Evolutionary conservation across 352 stramenopile species (phyloP), one percentile per base, ranked within the genome.

Genomic region (Elongisporangium senticosum): DNA sequence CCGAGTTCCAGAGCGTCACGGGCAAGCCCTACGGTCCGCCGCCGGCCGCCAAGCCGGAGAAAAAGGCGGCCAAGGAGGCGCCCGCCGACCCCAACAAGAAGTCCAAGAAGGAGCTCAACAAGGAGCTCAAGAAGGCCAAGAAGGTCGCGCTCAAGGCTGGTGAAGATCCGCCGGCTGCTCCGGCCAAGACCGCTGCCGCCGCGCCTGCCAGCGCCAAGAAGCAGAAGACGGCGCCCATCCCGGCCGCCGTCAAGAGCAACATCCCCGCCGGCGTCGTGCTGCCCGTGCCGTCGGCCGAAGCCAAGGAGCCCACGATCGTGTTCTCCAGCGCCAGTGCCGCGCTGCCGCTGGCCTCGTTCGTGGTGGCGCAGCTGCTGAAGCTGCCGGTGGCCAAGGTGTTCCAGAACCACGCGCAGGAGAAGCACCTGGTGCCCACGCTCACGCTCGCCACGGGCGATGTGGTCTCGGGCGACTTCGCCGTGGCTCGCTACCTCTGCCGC

Each of bases 21-120:
- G 84, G 84, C 56, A 75, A 84, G 52, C 79, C 87, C 58, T 94
- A 82, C 26, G 82, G 71, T 5, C 78, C 82, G 39, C 84, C 84
- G 21, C 58, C 71, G 37, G 82, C 83, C 69, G 52, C 78, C 54
- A 88, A 90, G 70, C 79, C 81, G 61, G 64, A 85, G 20, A 87
- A 84, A 67, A 85, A 86, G 56, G 55, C 65, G 22, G 47, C 55
- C 17, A 55, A 72, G 56, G 55, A 69, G 20, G 52, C 61, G 53
- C 37, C 62, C 21, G 72, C 72, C 22, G 77, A 91, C 22, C 65
- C 74, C 6, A 71, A 57, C 39, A 90, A 90, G 56, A 91, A 90
- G 64, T 88, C 76, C 61, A 94, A 94, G 74, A 94, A 94, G 73
- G 79, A 94, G 68, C 72, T 94, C 14, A 94, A 92, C 72, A 94